phyloP scores from a whole-genome alignment of 2,329 filamentous ascomycete species.

The Arthrobotrys entomopaga region DNA sequence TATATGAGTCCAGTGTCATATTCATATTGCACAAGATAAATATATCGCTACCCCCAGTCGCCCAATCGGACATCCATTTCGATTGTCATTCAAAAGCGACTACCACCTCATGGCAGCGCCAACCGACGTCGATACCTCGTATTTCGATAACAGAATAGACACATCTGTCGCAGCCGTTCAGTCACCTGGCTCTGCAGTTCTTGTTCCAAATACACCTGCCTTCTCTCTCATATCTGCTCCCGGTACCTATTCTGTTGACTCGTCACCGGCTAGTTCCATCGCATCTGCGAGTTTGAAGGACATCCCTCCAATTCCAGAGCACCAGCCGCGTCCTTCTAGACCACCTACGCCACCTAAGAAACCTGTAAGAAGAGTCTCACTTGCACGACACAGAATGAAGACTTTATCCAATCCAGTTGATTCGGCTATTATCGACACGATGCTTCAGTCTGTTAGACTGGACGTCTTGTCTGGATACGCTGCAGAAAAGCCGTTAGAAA shows the following conservation, averaged over 20 bases:
- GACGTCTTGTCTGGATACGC: slow-evolving; percentile 52
- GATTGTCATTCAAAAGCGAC: slow-evolving; percentile 43
- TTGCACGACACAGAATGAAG: slow-evolving; percentile 50
- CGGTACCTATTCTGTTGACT: slow-evolving; percentile 38
- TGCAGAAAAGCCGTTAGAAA: slow-evolving; percentile 26
- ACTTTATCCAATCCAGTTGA: slow-evolving; percentile 54
- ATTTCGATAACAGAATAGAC: slow-evolving; percentile 43
- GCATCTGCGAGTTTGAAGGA: slow-evolving; percentile 38
- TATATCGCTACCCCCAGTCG: slow-evolving; percentile 47
- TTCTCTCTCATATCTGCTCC: slow-evolving; percentile 26
- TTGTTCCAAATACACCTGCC: slow-evolving; percentile 32
- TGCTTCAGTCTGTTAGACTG: slow-evolving; percentile 51
- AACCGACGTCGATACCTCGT: slow-evolving; percentile 33
- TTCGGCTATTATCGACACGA: slow-evolving; percentile 50
- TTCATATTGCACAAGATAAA: slow-evolving; percentile 31
- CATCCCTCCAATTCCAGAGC: slow-evolving; percentile 24
- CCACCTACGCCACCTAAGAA: slow-evolving; percentile 28
- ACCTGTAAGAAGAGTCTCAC: slow-evolving; percentile 36
- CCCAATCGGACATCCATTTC: slow-evolving; percentile 43
- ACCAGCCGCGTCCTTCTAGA: background rate
- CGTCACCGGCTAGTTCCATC: slow-evolving; percentile 46
- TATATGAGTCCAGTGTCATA: slow-evolving; percentile 13
- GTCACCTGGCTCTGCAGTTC: slow-evolving; percentile 43
- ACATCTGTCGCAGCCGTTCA: slow-evolving; percentile 26
- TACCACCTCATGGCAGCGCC: slow-evolving; percentile 43